These are phyloP conservation scores for Diaporthe caulivora DNA, from an alignment of 2,329 filamentous ascomycete genomes.

Conservation along the genomic window DNA sequence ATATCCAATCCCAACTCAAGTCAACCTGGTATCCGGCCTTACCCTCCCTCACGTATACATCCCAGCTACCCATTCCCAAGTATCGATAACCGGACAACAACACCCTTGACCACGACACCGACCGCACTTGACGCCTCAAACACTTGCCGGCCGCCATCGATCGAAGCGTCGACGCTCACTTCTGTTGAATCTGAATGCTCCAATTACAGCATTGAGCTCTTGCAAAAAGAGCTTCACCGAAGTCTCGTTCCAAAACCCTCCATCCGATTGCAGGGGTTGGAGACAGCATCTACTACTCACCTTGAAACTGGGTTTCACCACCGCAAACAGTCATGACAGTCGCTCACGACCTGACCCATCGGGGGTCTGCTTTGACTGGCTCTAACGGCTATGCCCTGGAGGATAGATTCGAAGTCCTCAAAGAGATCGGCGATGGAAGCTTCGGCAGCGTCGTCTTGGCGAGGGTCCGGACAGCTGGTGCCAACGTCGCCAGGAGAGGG, in stretches of 20 bases:
- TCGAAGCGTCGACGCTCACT: constrained; percentile 32
- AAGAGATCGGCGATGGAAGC: constrained; percentile 98
- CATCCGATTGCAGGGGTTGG: constrained; percentile 24
- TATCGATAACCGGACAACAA: constrained; percentile 26
- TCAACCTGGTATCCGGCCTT: constrained; percentile 37
- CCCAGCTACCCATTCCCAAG: constrained; percentile 30
- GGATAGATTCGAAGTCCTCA: constrained; percentile 95
- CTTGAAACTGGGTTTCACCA: constrained; percentile 38
- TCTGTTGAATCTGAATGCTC: constrained; percentile 37
- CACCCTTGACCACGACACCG: constrained; percentile 17
- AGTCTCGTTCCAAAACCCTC: constrained; percentile 40
- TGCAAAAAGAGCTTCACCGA: constrained; percentile 38
- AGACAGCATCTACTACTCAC: constrained; percentile 37
- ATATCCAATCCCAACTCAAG: constrained; percentile 35
- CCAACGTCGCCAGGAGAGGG: constrained; percentile 87
- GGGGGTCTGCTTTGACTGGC: constrained; percentile 70
- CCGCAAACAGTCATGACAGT: constrained; percentile 74
- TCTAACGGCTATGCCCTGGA: constrained; percentile 74
- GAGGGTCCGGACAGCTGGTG: constrained; percentile 89
- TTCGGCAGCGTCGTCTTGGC: constrained; percentile 96
- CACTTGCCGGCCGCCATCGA: constrained; percentile 21
- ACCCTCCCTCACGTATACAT: constrained; percentile 36
- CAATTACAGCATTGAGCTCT: constrained; percentile 39
- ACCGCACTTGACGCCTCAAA: constrained; percentile 16
- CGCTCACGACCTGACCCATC: constrained; percentile 78